phyloP scores from a whole-genome alignment of 164 flowering plant species.

The Kingdonia uniflora region DNA sequence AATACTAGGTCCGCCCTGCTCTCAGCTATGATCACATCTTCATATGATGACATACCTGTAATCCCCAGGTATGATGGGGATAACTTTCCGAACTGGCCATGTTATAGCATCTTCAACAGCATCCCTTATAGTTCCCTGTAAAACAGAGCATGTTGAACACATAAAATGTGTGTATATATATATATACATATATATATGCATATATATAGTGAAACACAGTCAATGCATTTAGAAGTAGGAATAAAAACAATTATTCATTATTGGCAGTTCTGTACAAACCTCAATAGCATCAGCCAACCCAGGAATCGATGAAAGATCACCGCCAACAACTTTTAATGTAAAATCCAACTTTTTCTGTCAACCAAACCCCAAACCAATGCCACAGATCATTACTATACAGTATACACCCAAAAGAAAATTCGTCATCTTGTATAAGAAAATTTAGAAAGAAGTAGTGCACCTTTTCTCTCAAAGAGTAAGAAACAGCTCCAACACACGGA shows the following conservation, averaged over 20 bases:
- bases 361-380: background rate
- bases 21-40: no score
- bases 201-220: no score
- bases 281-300: conserved; percentile 80
- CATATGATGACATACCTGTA: conserved; percentile 47
- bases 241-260: no score
- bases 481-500: conserved; percentile 96
- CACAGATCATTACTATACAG: background rate
- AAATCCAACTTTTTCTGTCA: conserved; percentile 94
- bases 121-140: conserved; percentile 73
- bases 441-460: conserved; percentile 21
- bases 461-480: conserved; percentile 79
- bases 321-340: conserved; percentile 86
- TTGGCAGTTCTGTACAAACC: conserved; percentile 30
- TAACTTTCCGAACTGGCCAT: conserved; percentile 91
- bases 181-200: no score
- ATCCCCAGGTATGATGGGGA: conserved; percentile 95
- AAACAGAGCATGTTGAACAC: no score
- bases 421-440: background rate
- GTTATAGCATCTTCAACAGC: conserved; percentile 90
- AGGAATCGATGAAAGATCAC: conserved; percentile 83
- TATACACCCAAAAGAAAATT: background rate
- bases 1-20: no score
- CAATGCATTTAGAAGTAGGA: no score
- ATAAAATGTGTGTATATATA: no score